Evolutionary conservation across 805 yeast genomes (phyloP).

Genomic region (Kodamaea sagamina): DNA sequence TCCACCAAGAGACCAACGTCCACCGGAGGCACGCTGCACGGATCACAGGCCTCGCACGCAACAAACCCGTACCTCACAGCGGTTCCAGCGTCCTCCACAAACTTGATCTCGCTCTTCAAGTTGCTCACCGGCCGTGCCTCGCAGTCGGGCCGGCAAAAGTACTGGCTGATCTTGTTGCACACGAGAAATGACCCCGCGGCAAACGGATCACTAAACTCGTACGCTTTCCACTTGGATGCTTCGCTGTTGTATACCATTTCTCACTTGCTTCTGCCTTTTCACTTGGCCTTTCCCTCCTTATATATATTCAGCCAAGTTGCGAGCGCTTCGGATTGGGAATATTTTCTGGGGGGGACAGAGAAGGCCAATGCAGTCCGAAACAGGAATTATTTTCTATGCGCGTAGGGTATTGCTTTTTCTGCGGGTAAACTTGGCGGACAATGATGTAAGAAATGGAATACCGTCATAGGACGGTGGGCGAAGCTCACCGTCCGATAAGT

Average conservation of each 20-base stretch:
- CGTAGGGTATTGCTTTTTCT: background rate
- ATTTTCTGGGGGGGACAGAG: background rate
- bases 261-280: background rate
- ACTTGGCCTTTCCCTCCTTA: background rate
- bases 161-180: slow-evolving; percentile 42
- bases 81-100: slow-evolving; percentile 41
- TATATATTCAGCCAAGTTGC: background rate
- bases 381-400: background rate
- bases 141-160: slow-evolving; percentile 72
- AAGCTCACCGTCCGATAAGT: too few species aligned
- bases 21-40: slow-evolving; percentile 46
- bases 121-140: slow-evolving; percentile 48
- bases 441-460: background rate
- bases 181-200: slow-evolving; percentile 61
- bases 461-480: too few species aligned
- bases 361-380: background rate
- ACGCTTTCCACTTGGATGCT: slow-evolving; percentile 59
- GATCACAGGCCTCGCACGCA: slow-evolving; percentile 60
- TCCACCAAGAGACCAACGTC: slow-evolving; percentile 46
- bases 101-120: slow-evolving; percentile 47
- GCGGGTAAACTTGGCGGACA: slow-evolving; percentile 6
- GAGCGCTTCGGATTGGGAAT: background rate
- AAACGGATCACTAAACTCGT: slow-evolving; percentile 65
- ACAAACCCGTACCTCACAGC: slow-evolving; percentile 49
- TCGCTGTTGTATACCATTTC: slow-evolving; percentile 39